These are phyloP conservation scores for Diaporthe vexans DNA, from an alignment of 2,329 filamentous ascomycete genomes.

Conservation along the genomic window DNA sequence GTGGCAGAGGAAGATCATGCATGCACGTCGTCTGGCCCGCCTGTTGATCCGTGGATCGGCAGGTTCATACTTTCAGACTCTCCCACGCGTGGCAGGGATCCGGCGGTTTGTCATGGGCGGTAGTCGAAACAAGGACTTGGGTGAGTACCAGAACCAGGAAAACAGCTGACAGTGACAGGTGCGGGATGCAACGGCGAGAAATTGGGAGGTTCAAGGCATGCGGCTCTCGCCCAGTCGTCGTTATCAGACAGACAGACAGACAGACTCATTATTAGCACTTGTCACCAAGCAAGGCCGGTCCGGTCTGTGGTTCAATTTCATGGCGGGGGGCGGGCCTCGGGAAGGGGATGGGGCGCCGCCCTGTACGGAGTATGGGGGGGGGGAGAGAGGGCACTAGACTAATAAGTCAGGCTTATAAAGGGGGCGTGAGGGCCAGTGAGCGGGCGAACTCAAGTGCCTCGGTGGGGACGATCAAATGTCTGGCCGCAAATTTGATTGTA, in stretches of 20 bases:
- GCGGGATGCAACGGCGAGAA: constrained; percentile 22
- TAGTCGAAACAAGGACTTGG: constrained; percentile 17
- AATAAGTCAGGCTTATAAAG: constrained; percentile 6
- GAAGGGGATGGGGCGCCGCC: not conserved
- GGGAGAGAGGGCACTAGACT: not conserved
- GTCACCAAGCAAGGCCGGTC: not conserved
- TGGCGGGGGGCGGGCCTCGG: constrained; percentile 16
- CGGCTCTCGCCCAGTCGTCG: constrained; percentile 1
- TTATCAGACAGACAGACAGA: too few relatives aligned
- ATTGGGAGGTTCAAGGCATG: not conserved
- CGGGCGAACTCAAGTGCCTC: not conserved
- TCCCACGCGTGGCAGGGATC: constrained; percentile 2
- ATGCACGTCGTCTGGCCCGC: constrained; percentile 21
- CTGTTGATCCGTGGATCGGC: constrained; percentile 27
- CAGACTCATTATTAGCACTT: too few relatives aligned
- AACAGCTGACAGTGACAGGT: constrained; percentile 4
- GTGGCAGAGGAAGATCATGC: constrained; percentile 15
- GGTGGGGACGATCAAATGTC: constrained; percentile 21
- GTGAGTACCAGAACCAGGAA: not conserved
- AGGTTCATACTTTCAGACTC: not conserved
- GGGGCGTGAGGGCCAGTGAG: constrained; percentile 9
- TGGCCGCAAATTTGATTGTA: constrained; percentile 29
- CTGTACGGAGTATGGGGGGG: not conserved
- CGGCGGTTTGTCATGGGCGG: not conserved
- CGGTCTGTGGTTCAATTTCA: not conserved